Evolutionary conservation across 2,329 filamentous ascomycete species (phyloP).

Genomic region (Fusarium nurragi): DNA sequence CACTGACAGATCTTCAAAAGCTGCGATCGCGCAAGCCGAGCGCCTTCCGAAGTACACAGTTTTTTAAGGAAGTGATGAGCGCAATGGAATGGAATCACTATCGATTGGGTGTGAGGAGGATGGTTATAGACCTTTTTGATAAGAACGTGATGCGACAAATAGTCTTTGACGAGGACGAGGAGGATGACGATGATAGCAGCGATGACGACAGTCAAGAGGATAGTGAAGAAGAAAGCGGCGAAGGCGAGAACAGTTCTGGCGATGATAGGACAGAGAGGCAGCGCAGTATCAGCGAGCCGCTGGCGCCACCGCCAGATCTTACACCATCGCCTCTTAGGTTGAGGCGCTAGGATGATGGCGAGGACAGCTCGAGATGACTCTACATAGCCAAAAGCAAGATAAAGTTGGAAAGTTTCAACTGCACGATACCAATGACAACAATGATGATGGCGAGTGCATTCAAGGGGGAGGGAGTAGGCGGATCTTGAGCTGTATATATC

Average conservation of each 20-base stretch:
- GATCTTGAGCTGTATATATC: slow-evolving; percentile 27
- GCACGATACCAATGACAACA: slow-evolving; percentile 33
- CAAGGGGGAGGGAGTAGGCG: neutral
- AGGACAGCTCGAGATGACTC: neutral
- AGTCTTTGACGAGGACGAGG: slow-evolving; percentile 70
- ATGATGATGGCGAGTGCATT: slow-evolving; percentile 22
- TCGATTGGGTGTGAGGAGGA: slow-evolving; percentile 83
- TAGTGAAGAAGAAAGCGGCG: slow-evolving; percentile 53
- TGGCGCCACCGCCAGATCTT: slow-evolving; percentile 48
- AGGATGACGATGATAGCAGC: slow-evolving; percentile 68
- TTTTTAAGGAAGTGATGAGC: slow-evolving; percentile 87
- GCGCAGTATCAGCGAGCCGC: slow-evolving; percentile 61
- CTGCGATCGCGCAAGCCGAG: slow-evolving; percentile 79
- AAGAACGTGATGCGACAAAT: slow-evolving; percentile 86
- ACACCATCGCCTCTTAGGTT: slow-evolving; percentile 49
- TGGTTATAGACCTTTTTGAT: slow-evolving; percentile 94
- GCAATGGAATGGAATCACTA: slow-evolving; percentile 92
- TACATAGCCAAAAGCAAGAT: slow-evolving; percentile 23
- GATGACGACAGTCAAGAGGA: slow-evolving; percentile 63
- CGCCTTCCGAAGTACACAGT: slow-evolving; percentile 76
- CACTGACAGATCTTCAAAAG: slow-evolving; percentile 81
- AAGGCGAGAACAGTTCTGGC: slow-evolving; percentile 58
- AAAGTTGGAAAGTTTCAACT: slow-evolving; percentile 25
- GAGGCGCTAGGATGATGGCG: slow-evolving; percentile 37
- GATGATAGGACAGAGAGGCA: slow-evolving; percentile 68